Conservation (phyloP, 1,284 basidiomycete genomes). For the Tetrapyrgos nigripes region DNA sequence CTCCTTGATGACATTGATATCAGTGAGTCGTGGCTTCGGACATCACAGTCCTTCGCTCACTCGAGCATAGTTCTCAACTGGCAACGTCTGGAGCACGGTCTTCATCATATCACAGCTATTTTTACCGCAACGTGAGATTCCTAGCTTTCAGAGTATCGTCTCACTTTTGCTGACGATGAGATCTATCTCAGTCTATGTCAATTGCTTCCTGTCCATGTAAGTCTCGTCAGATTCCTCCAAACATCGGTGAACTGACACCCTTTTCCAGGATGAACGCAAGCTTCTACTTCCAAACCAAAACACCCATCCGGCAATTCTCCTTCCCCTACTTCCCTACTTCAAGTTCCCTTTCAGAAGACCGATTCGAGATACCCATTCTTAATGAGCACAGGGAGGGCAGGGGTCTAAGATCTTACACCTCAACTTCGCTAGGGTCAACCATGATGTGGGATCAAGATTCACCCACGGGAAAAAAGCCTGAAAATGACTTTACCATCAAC, state of each 20-base stretch:
- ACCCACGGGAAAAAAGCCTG: background rate
- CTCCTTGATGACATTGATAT: slow-evolving; percentile 13
- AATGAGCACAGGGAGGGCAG: background rate
- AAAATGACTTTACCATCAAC: slow-evolving; percentile 13
- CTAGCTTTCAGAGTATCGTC: background rate
- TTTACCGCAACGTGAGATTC: slow-evolving; percentile 13
- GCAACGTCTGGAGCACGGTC: slow-evolving; percentile 5
- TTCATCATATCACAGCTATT: slow-evolving; percentile 11
- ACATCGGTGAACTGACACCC: background rate
- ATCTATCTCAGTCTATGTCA: slow-evolving; percentile 11
- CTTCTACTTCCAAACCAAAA: slow-evolving; percentile 17
- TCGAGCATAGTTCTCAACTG: slow-evolving; percentile 4
- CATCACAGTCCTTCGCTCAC: background rate
- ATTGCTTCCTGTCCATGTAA: slow-evolving; percentile 18
- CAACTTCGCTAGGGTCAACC: background rate
- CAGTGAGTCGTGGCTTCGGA: slow-evolving; percentile 1
- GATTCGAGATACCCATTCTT: background rate
- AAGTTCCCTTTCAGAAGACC: background rate
- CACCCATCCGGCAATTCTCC: background rate
- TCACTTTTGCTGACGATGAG: background rate
- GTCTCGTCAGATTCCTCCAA: background rate
- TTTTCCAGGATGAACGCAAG: slow-evolving; percentile 14
- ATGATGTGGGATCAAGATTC: background rate
- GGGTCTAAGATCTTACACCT: background rate
- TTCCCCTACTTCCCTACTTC: slow-evolving; percentile 1